A percentile compares a stretch with the other conserved stretches of the same genome.
phyloP scores from a whole-genome alignment of 2,329 filamentous ascomycete species.

The Xylaria sp. region DNA sequence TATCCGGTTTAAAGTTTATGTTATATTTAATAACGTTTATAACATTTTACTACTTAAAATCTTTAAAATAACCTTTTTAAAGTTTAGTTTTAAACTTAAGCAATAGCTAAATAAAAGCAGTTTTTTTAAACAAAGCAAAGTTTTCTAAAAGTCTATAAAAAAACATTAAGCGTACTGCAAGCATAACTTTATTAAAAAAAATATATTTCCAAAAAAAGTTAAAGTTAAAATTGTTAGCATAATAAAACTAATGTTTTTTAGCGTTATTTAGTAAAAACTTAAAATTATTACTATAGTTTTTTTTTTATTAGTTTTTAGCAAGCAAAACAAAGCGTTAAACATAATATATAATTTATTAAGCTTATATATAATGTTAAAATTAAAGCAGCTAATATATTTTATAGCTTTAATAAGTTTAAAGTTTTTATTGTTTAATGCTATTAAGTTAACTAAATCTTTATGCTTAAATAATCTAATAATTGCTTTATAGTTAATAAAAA shows the following conservation, averaged over 20 bases:
- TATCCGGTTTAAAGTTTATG: no score
- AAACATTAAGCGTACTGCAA: no score
- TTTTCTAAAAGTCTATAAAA: no score
- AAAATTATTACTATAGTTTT: slow-evolving; percentile 5
- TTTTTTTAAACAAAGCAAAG: no score
- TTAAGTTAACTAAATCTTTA: background rate
- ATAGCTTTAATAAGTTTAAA: slow-evolving; percentile 8
- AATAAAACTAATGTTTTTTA: background rate
- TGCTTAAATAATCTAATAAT: background rate
- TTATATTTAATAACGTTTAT: no score
- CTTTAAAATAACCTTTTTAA: no score
- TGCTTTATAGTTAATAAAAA: background rate
- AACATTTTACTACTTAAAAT: no score
- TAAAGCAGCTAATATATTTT: slow-evolving; percentile 25
- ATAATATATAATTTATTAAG: slow-evolving; percentile 17
- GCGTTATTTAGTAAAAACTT: slow-evolving; percentile 1
- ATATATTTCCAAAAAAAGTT: background rate
- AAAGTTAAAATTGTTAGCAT: background rate
- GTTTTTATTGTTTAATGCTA: slow-evolving; percentile 22
- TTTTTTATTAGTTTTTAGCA: slow-evolving; percentile 11
- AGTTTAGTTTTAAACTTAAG: no score
- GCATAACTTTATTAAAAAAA: no score
- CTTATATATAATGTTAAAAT: slow-evolving; percentile 16
- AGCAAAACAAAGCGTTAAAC: slow-evolving; percentile 18
- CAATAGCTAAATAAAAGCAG: no score